phyloP scores from a whole-genome alignment of 2,329 filamentous ascomycete genomes.

The Aspergillus aculeatinus region DNA sequence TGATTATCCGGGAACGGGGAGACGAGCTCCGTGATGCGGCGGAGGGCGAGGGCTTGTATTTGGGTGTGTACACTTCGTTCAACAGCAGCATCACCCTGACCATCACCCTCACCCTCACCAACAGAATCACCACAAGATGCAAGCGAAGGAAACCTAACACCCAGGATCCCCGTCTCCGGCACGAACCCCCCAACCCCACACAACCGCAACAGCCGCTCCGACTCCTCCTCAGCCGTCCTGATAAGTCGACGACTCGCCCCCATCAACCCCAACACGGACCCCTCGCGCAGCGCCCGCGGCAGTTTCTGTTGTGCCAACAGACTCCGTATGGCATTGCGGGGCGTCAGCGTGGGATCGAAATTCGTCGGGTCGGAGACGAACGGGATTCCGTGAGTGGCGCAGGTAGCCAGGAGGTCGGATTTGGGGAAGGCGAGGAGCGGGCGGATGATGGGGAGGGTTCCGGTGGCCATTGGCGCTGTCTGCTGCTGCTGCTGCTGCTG shows the following conservation, averaged over 20 bases:
- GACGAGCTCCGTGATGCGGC: constrained; percentile 51
- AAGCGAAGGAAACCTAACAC: constrained; percentile 29
- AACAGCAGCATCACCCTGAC: no score
- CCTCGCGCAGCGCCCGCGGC: constrained; percentile 67
- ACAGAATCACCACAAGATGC: not conserved
- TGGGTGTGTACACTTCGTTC: constrained; percentile 5
- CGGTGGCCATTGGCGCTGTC: constrained; percentile 26
- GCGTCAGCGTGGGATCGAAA: constrained; percentile 69
- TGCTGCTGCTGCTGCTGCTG: no score
- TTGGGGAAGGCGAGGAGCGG: constrained; percentile 59
- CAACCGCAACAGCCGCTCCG: constrained; percentile 33
- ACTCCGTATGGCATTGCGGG: constrained; percentile 76
- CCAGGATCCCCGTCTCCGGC: constrained; percentile 35
- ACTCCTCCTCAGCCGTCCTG: constrained; percentile 51
- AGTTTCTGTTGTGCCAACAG: constrained; percentile 60
- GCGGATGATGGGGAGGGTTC: constrained; percentile 38
- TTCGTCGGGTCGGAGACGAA: constrained; percentile 92
- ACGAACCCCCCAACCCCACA: not conserved
- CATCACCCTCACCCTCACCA: not conserved
- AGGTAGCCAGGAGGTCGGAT: constrained; percentile 64
- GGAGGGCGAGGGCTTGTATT: constrained; percentile 47
- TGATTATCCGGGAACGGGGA: constrained; percentile 45
- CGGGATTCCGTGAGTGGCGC: constrained; percentile 61
- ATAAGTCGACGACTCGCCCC: constrained; percentile 50
- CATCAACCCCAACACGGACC: constrained; percentile 63